These are phyloP conservation scores for Aspergillus fructus DNA, from an alignment of 2,329 filamentous ascomycete species.

Conservation along the genomic window DNA sequence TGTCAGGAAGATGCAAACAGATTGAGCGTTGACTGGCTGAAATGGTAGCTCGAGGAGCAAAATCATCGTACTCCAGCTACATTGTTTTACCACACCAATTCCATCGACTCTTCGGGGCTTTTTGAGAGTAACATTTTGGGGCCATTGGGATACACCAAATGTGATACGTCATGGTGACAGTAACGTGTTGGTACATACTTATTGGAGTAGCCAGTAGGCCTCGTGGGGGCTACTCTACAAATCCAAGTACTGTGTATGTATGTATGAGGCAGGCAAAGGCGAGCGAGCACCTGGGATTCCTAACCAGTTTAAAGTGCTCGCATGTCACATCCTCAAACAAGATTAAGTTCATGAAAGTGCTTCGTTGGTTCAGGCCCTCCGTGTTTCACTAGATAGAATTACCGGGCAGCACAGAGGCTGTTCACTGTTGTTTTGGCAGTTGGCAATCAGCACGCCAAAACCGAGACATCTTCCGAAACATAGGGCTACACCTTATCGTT, in stretches of 20 bases:
- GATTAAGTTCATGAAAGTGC: neutral
- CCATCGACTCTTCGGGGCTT: neutral
- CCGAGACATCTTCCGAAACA: neutral
- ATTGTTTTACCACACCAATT: neutral
- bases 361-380: neutral
- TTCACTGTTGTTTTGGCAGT: neutral
- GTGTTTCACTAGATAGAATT: neutral
- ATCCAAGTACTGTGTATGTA: no score
- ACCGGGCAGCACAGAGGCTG: neutral
- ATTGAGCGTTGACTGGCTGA: neutral
- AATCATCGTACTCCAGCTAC: neutral
- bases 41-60: neutral
- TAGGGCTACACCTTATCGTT: neutral
- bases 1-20: neutral
- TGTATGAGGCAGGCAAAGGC: no score
- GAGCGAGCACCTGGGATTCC: no score
- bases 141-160: neutral
- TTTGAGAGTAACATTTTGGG: neutral
- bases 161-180: neutral
- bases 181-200: neutral
- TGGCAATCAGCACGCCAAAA: neutral
- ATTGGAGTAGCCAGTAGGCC: neutral
- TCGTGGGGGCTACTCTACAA: neutral
- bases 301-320: neutral
- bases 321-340: neutral